Base-by-base conservation (phyloP, 306 rosid species). In the Herpetospermum pedunculosum region DNA sequence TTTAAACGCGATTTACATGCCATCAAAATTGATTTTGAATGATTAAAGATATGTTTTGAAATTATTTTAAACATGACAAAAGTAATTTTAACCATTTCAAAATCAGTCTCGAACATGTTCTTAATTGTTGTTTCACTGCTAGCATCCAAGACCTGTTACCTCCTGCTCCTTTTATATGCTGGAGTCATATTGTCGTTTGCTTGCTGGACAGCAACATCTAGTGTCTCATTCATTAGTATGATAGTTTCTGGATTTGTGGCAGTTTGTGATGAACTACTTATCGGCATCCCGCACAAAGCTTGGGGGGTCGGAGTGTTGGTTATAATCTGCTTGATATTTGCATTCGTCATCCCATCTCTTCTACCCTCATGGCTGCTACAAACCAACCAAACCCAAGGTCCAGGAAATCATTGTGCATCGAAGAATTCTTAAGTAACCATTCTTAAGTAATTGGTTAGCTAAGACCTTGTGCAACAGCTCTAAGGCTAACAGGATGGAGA, bases 291-390 rank as follows among this genome's bases (percentile, higher is more conserved):
- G 60, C 77, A 85, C 75, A 80, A 85, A 81, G 94, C 85, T 79
- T 93, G 98, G 97, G 85, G 96, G 87, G 89, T 88, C 29, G 91
- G 74, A 64, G 76, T 78, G 30, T 79, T 90, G 83, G 98, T 80
- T 26, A 30, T 90, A 13, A 67, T 90, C 37, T 84, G 96, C 79
- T 78, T 93, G 19, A 85, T 83, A 77, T 49, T 85, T 82, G 90
- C 93, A 46, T 81, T 90, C 79, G 29, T 80, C 35, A 23, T 89
- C 44, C 90, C 90, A 5, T 86, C 83, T n/a, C 80, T 80, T 71
- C 87, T 87, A 72, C 90, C 96, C 1, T 49, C 87, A 6, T 80
- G 82, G 83, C 75, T 93, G 80, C 74, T 89, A 29, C 88, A 80
- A 7, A 78, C 73, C 79, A 77, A 77, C 37, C 80, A 75, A 73